Evolutionary conservation across 2,329 filamentous ascomycete species (phyloP), one percentile per base, ranked within the genome.

Genomic region (Drechslerella stenobrocha): DNA sequence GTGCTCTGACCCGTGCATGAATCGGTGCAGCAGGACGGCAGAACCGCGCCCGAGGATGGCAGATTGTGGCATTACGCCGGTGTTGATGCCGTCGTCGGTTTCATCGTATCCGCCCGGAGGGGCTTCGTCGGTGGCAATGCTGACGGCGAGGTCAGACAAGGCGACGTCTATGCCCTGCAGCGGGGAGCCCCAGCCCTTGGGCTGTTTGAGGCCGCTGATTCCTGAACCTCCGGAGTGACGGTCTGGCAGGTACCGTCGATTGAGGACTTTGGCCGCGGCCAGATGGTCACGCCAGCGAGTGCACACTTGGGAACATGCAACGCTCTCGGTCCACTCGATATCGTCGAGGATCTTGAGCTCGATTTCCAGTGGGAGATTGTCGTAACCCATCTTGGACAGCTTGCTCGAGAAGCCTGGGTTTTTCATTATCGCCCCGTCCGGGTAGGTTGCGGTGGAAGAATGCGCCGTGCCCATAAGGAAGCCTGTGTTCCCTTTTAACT

Each of bases 261-360:
- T 46, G 11, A 42, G 35, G 50, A 44, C 55, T 13, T 60, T 56
- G 11, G 44, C 50, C 30, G 18, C 50, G 5, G 46, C 44, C 1
- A 67, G 55, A 24, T 67, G 34, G n/a, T 47, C 28, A 20, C 53
- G 46, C 63, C 63, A 67, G 20, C 63, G 63, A 18, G 26, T 50
- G 51, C 63, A 67, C 2, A 67, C 63, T 26, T 67, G 63, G 8
- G 63, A 46, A 22, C 63, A 60, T 8, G 40, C 18, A 1, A 60
- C 23, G 13, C 37, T 60, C 37, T 67, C 55, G 1, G 63, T 67
- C 63, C 63, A 67, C 18, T 56, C 55, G 50, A 67, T 35, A 13
- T 67, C 63, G 11, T 67, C 50, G 45, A 67, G 63, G 11, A 67
- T 53, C 20, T 67, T 67, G 18, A 58, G 50, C 24, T 67, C 63